Percentiles rank a stretch among this genome's conserved stretches.
These are phyloP conservation scores for Aeschynomene evenia DNA, from an alignment of 306 rosid genomes.

Conservation along the genomic window DNA sequence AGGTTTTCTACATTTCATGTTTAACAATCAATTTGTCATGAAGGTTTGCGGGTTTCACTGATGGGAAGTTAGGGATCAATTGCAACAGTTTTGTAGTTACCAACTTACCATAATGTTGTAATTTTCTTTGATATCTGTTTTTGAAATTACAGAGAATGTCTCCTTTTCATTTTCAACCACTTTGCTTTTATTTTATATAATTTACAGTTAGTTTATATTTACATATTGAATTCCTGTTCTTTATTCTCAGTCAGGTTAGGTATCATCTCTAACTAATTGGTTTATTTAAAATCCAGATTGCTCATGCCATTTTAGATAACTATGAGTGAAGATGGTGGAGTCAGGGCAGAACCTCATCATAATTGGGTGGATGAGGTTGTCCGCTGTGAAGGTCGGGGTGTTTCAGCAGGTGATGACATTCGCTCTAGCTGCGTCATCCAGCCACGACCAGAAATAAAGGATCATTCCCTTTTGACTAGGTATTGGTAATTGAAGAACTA, in stretches of 20 bases:
- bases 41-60: not conserved
- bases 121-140: not conserved
- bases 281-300: constrained; percentile 56
- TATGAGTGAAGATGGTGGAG: constrained; percentile 52
- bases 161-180: not conserved
- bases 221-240: not conserved
- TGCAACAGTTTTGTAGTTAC: not conserved
- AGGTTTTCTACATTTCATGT: not conserved
- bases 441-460: constrained; percentile 74
- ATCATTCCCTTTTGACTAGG: constrained; percentile 73
- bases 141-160: not conserved
- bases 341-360: constrained; percentile 61
- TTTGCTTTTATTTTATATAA: not conserved
- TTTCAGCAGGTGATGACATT: constrained; percentile 48
- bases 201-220: not conserved
- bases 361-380: constrained; percentile 97
- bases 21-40: not conserved
- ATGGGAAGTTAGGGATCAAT: not conserved
- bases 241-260: not conserved
- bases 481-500: constrained; percentile 32
- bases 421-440: constrained; percentile 49
- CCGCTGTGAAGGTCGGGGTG: constrained; percentile 71
- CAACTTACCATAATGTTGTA: not conserved
- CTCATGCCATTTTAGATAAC: constrained; percentile 67
- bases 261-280: constrained; percentile 16